Conservation (phyloP, 2,329 filamentous ascomycete genomes). For the Microcyclosporella mali region DNA sequence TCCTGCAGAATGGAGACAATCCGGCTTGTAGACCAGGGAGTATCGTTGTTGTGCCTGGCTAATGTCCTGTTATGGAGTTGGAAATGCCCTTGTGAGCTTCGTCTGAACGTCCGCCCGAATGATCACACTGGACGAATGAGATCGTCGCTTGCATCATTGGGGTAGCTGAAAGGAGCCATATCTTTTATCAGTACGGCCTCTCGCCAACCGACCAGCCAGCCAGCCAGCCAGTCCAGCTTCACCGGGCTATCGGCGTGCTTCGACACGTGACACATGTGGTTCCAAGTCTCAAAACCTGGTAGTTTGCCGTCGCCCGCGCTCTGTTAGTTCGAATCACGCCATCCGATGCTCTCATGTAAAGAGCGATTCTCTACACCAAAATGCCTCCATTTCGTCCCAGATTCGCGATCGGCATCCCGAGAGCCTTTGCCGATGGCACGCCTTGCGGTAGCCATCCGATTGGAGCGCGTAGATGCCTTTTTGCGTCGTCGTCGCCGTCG, state of each 20-base stretch:
- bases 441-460: constrained; percentile 7
- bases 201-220: too few species aligned
- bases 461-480: constrained; percentile 5
- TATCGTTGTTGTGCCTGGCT: constrained; percentile 6
- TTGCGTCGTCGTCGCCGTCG: constrained; percentile 12
- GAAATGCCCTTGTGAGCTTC: too few species aligned
- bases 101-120: background rate
- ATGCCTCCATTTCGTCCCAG: constrained; percentile 11
- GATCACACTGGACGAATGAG: background rate
- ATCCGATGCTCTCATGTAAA: background rate
- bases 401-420: constrained; percentile 15
- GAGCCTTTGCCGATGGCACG: constrained; percentile 6
- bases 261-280: too few species aligned
- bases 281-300: too few species aligned
- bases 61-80: background rate
- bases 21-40: constrained; percentile 25
- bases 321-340: constrained; percentile 2
- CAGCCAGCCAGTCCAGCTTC: too few species aligned
- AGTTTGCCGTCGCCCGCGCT: too few species aligned
- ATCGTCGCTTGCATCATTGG: too few species aligned
- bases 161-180: too few species aligned
- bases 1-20: constrained; percentile 26
- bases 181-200: too few species aligned
- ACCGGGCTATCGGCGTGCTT: too few species aligned
- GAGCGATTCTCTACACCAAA: constrained; percentile 2